Base-by-base conservation (phyloP, 2,329 filamentous ascomycete genomes). In the Epichloe sibirici region DNA sequence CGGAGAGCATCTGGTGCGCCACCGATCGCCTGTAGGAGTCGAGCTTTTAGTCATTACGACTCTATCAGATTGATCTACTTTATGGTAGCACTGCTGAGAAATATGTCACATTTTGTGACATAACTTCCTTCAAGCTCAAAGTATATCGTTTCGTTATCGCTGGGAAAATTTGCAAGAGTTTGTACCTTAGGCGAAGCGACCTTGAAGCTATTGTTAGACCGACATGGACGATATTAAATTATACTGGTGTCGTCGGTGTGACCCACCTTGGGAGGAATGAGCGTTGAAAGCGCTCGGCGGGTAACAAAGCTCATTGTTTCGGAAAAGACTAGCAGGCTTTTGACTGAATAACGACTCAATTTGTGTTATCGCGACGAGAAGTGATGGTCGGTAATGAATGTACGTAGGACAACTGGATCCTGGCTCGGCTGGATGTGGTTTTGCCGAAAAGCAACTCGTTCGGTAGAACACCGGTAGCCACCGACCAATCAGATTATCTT, bases 191-290 rank as follows among this genome's bases (percentile, higher is more conserved):
- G 88, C 69, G 87, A 90, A 64, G 88, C 86, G 69, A 93, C 80
- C 86, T 90, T 9, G 25, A 42, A 45, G 35, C 47, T 12, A 40
- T 46, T 51, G 55, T 62, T 58, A 59, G 60, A 55, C 53, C 54
- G 57, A 57, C 56, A 58, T 54, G 15, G 12, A 11, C 60, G 56
- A 59, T 46, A 11, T 45, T 23, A 35, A 37, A 21, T 43, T 9
- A 34, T 12, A 2, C 4, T n/a, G 31, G 49, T 45, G 28, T n/a
- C 15, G 21, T 12, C 3, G 37, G 23, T 9, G 31, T 8, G 57
- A 63, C 77, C 63, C 78, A 95, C 91, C 90, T 98, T 98, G 69
- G 94, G 93, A 65, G 94, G 94, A 67, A 98, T 96, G 74, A 98
- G 86, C 79, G 94, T 95, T 71, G 93, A 97, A 69, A 96, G 86